These are phyloP conservation scores for Carallia pectinifolia DNA, from an alignment of 345 rosid genomes.

Conservation along the genomic window DNA sequence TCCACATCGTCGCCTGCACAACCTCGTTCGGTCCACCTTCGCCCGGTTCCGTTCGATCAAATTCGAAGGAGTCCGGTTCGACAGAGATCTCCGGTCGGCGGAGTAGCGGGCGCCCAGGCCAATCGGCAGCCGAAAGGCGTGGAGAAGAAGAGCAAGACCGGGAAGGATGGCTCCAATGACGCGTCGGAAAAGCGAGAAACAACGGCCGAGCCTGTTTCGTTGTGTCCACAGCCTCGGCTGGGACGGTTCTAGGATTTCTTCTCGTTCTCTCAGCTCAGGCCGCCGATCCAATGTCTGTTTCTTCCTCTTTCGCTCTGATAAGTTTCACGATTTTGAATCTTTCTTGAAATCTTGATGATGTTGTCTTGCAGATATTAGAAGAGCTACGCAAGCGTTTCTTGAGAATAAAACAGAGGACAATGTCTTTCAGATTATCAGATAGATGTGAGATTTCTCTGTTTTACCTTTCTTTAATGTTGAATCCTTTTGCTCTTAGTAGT, in stretches of 20 bases:
- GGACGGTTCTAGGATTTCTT: conserved; percentile 37
- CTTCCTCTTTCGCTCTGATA: background rate
- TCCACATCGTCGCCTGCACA: conserved; percentile 36
- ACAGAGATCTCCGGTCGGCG: conserved; percentile 11
- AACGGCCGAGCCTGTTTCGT: conserved; percentile 8
- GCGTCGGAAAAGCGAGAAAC: conserved; percentile 15
- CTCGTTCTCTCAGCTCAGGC: conserved; percentile 32
- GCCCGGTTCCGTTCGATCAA: conserved; percentile 42
- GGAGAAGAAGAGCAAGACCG: conserved; percentile 18
- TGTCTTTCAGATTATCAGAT: conserved; percentile 86
- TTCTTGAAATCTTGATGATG: background rate
- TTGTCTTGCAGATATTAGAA: conserved; percentile 25
- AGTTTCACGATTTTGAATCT: background rate
- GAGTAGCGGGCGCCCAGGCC: background rate
- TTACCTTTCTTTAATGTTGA: background rate
- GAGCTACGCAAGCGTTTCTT: conserved; percentile 21
- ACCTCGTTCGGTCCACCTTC: conserved; percentile 39
- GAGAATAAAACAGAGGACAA: conserved; percentile 17
- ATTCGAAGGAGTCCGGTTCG: conserved; percentile 22
- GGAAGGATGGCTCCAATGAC: conserved; percentile 17
- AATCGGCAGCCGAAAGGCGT: conserved; percentile 16
- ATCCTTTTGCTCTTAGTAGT: background rate
- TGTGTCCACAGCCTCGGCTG: conserved; percentile 35
- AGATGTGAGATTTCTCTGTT: conserved; percentile 51
- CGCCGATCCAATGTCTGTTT: conserved; percentile 34